Evolutionary conservation across 1,284 basidiomycete species (phyloP).

Genomic region (Stygiomarasmius scandens): DNA sequence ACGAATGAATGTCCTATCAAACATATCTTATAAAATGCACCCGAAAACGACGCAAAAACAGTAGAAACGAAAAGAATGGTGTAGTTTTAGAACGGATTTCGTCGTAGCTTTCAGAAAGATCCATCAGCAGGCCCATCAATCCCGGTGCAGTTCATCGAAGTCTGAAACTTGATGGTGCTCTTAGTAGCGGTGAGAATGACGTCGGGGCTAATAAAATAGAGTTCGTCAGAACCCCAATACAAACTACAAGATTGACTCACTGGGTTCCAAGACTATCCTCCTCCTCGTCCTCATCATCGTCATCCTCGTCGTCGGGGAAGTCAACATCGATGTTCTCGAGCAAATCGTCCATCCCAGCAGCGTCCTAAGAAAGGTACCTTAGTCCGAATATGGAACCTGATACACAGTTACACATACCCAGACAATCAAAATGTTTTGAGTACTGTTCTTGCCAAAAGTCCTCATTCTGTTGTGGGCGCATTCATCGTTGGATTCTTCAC

Average conservation of each 20-base stretch:
- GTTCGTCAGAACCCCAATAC: not conserved
- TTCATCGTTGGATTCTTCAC: conserved; percentile 13
- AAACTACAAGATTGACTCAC: not conserved
- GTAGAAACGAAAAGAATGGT: too few relatives aligned
- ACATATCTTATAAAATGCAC: too few relatives aligned
- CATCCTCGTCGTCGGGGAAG: conserved; percentile 8
- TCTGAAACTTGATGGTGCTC: conserved; percentile 5
- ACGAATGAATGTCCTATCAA: too few relatives aligned
- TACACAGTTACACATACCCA: conserved; percentile 6
- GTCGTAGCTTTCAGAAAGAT: not conserved
- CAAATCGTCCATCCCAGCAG: conserved; percentile 10
- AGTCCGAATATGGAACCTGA: not conserved
- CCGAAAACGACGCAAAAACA: too few relatives aligned
- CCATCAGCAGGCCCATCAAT: conserved; percentile 11
- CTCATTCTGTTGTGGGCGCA: conserved; percentile 8
- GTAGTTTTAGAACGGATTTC: too few relatives aligned
- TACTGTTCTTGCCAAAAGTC: conserved; percentile 11
- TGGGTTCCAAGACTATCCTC: conserved; percentile 9
- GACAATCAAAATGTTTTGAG: conserved; percentile 8
- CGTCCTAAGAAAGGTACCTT: conserved; percentile 1
- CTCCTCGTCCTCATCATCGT: conserved; percentile 8
- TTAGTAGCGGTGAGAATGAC: conserved; percentile 9
- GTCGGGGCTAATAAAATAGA: conserved; percentile 7
- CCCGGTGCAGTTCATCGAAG: conserved; percentile 16
- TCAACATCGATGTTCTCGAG: conserved; percentile 25